Percentiles rank a stretch among this genome's conserved stretches.
These are phyloP conservation scores for Aspergillus pseudoviridinutans DNA, from an alignment of 2,329 filamentous ascomycete genomes.

Conservation along the genomic window DNA sequence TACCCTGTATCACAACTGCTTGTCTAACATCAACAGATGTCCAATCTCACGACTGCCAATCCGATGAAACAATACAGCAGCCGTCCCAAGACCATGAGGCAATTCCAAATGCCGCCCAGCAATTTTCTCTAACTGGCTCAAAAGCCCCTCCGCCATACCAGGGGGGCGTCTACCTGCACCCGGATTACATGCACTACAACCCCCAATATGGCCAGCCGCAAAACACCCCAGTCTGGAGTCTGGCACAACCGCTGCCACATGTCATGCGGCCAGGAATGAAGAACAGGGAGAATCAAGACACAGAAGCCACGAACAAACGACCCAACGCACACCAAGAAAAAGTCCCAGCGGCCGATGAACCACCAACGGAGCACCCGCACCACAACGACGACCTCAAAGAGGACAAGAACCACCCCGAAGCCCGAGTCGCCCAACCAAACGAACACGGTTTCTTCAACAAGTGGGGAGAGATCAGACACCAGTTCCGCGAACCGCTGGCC, in stretches of 20 bases:
- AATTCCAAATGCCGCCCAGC: not conserved
- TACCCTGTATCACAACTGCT: no score
- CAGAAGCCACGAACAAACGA: slow-evolving; percentile 3
- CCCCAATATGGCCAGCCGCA: slow-evolving; percentile 49
- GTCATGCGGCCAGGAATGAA: slow-evolving; percentile 49
- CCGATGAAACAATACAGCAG: not conserved
- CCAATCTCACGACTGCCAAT: not conserved
- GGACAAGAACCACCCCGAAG: not conserved
- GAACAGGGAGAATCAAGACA: no score
- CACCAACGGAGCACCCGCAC: not conserved
- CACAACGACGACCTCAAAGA: not conserved
- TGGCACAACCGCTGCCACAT: slow-evolving; percentile 49
- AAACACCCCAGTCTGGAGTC: slow-evolving; percentile 46
- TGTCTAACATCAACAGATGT: not conserved
- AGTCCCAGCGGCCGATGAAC: not conserved
- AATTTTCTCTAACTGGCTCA: not conserved
- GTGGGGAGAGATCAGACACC: slow-evolving; percentile 24
- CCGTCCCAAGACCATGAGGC: not conserved
- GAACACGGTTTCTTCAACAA: slow-evolving; percentile 19
- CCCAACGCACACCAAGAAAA: slow-evolving; percentile 2
- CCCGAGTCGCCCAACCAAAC: not conserved
- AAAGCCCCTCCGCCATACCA: not conserved
- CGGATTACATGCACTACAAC: slow-evolving; percentile 35
- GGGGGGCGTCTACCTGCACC: slow-evolving; percentile 5
- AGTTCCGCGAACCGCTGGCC: slow-evolving; percentile 25